Conservation (phyloP, 352 stramenopile genomes). For the Pythium oligandrum region DNA sequence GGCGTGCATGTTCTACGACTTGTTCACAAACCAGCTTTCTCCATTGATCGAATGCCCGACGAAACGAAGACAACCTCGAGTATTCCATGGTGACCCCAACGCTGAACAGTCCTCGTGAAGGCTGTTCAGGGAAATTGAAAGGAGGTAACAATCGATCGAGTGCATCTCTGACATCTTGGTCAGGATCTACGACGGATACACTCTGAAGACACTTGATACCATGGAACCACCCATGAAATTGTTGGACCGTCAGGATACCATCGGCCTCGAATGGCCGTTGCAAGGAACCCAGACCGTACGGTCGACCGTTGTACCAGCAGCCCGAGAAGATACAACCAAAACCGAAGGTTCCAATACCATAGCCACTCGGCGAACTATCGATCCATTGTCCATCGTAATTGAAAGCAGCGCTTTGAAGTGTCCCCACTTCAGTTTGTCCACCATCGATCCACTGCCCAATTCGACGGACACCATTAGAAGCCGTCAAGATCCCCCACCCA, state of each 20-base stretch:
- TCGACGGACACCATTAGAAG: conserved; percentile 18
- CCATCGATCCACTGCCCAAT: conserved; percentile 39
- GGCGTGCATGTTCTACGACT: conserved; percentile 8
- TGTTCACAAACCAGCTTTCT: conserved; percentile 16
- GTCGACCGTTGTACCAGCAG: conserved; percentile 25
- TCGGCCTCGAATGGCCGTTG: conserved; percentile 9
- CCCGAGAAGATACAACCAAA: conserved; percentile 39
- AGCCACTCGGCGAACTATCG: conserved; percentile 13
- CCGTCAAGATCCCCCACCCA: conserved; percentile 38
- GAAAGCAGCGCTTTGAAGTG: conserved; percentile 30
- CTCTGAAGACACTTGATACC: conserved; percentile 30
- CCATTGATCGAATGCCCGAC: conserved; percentile 20
- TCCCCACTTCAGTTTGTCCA: conserved; percentile 27
- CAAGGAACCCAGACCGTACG: conserved; percentile 33
- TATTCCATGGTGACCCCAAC: conserved; percentile 21
- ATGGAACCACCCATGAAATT: conserved; percentile 43
- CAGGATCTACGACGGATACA: background rate
- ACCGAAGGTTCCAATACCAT: conserved; percentile 41
- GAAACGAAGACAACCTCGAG: conserved; percentile 12
- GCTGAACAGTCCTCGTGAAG: conserved; percentile 24
- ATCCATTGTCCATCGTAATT: conserved; percentile 45
- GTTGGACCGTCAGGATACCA: background rate
- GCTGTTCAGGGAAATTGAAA: conserved; percentile 17
- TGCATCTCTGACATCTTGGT: background rate
- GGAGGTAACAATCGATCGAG: conserved; percentile 5